A percentile compares a stretch with the other conserved stretches of the same genome.
These are phyloP conservation scores for Elaeis oleifera DNA, from an alignment of 202 grass and related monocot species.

Conservation along the genomic window DNA sequence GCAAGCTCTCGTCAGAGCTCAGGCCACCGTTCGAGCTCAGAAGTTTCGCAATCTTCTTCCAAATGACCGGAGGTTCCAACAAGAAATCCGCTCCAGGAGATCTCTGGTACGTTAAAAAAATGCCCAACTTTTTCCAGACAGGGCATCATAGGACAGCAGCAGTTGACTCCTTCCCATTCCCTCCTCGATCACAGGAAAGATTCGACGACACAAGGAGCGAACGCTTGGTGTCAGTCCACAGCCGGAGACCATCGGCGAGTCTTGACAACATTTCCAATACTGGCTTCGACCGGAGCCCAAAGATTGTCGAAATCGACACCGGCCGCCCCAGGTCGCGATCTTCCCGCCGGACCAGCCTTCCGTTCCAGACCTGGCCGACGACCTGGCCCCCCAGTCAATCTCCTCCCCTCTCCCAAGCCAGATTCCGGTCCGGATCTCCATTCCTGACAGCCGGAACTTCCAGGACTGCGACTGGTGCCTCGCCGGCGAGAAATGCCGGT, in stretches of 20 bases:
- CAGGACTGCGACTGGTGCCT: conserved; percentile 45
- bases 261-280: conserved; percentile 37
- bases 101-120: conserved; percentile 38
- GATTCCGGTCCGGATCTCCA: conserved; percentile 34
- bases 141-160: no score
- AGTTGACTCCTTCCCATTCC: no score
- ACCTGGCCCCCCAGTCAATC: conserved; percentile 25
- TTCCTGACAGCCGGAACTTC: conserved; percentile 36
- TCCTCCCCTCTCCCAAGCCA: conserved; percentile 33
- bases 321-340: conserved; percentile 52
- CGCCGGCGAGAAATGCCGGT: conserved; percentile 44
- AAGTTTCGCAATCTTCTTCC: conserved; percentile 27
- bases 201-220: conserved; percentile 83
- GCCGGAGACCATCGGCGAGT: conserved; percentile 65
- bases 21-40: conserved; percentile 58
- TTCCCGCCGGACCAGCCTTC: conserved; percentile 52
- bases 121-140: neutral
- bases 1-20: conserved; percentile 81
- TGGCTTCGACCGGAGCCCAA: conserved; percentile 70
- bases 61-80: conserved; percentile 36
- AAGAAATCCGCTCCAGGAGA: conserved; percentile 36
- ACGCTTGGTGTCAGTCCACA: conserved; percentile 43
- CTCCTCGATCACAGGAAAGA: conserved; percentile 40
- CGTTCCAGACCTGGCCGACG: conserved; percentile 26
- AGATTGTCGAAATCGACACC: conserved; percentile 95